phyloP scores from a whole-genome alignment of 306 rosid species.

The Malus sylvestris region DNA sequence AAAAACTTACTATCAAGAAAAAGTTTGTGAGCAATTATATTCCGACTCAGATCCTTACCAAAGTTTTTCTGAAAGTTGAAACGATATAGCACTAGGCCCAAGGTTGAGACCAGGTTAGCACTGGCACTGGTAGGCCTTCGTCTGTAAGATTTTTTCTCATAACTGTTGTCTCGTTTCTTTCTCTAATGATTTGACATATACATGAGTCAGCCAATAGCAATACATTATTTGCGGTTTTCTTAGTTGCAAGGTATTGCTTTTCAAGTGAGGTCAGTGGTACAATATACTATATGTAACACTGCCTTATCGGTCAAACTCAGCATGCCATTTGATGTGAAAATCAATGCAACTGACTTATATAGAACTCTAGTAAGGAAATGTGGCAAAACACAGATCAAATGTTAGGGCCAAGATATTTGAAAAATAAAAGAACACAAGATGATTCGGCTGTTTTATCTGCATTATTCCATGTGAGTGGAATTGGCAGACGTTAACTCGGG shows the following conservation, averaged over 20 bases:
- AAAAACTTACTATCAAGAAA: too few species aligned
- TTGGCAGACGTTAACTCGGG: not conserved
- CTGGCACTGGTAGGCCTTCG: slow-evolving; percentile 63
- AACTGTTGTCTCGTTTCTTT: not conserved
- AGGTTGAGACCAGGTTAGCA: too few species aligned
- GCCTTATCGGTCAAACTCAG: not conserved
- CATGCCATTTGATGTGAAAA: not conserved
- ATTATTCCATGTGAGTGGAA: not conserved
- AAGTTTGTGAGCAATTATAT: too few species aligned
- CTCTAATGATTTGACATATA: not conserved
- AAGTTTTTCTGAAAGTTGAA: not conserved
- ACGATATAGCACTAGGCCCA: not conserved
- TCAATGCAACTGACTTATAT: slow-evolving; percentile 4
- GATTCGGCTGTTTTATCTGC: not conserved
- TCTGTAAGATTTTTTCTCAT: slow-evolving; percentile 50
- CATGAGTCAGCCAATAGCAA: not conserved
- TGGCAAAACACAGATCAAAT: not conserved
- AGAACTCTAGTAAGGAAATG: not conserved
- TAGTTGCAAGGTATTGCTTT: slow-evolving; percentile 13
- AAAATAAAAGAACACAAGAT: not conserved
- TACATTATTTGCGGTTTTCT: not conserved
- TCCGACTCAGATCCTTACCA: not conserved
- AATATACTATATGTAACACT: not conserved
- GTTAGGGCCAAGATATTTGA: not conserved
- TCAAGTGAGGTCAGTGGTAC: not conserved